Conservation (phyloP, 208 protist species). For the Polymyxa betae region DNA sequence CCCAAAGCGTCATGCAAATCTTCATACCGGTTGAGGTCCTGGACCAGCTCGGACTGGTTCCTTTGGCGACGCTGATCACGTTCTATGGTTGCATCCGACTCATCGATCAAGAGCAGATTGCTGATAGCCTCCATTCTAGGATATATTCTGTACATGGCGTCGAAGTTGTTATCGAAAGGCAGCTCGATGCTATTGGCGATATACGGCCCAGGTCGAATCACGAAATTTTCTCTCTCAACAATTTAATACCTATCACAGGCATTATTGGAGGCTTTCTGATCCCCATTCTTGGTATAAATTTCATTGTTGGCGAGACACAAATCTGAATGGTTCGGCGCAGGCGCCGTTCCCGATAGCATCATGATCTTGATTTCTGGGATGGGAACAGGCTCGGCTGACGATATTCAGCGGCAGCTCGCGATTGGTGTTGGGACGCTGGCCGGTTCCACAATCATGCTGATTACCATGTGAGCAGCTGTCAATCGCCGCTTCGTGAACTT, state of each 20-base stretch:
- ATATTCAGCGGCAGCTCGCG: conserved; percentile 69
- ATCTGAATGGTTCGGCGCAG: background rate
- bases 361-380: conserved; percentile 69
- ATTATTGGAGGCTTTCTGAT: conserved; percentile 9
- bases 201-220: background rate
- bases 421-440: conserved; percentile 75
- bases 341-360: conserved; percentile 68
- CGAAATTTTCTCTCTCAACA: background rate
- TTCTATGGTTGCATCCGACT: background rate
- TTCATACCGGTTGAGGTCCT: background rate
- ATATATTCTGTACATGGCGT: conserved; percentile 19
- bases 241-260: background rate
- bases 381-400: conserved; percentile 53
- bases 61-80: background rate
- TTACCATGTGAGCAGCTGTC: conserved; percentile 64
- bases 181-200: background rate
- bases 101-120: background rate
- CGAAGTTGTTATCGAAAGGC: background rate
- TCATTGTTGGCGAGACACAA: background rate
- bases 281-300: conserved; percentile 1
- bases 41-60: background rate
- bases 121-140: background rate
- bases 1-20: background rate
- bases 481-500: background rate
- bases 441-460: conserved; percentile 73